Conservation (phyloP, 495 filamentous ascomycete species). For the Astrocystis sublimbata region DNA sequence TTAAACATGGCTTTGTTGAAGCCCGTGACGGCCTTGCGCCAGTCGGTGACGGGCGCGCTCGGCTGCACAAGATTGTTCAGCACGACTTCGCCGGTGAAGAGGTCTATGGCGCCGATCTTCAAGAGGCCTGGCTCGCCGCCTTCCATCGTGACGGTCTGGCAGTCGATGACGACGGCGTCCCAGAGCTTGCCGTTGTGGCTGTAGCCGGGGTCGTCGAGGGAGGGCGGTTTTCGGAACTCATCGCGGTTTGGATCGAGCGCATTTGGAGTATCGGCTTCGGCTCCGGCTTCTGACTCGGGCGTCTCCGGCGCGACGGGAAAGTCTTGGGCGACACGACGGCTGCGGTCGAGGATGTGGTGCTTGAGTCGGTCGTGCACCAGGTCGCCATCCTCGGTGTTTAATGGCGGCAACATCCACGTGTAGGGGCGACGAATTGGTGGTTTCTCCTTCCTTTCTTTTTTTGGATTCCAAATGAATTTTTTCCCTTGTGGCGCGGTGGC, state of each 20-base stretch:
- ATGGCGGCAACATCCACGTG: background rate
- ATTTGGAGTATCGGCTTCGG: background rate
- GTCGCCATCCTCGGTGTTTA: too few relatives aligned
- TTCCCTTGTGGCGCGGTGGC: background rate
- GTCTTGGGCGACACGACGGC: background rate
- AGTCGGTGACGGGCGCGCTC: conserved; percentile 38
- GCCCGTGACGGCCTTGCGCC: conserved; percentile 43
- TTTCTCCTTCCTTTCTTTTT: background rate
- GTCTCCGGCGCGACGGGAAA: background rate
- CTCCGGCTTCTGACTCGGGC: background rate
- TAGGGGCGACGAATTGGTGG: background rate
- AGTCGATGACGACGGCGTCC: conserved; percentile 43
- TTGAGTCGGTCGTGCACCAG: background rate
- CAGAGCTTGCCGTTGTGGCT: background rate
- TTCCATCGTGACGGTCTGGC: conserved; percentile 45
- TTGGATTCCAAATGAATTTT: too few relatives aligned
- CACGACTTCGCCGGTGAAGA: conserved; percentile 43
- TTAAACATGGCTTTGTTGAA: conserved; percentile 24
- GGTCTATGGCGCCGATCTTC: conserved; percentile 37
- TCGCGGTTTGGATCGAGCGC: background rate
- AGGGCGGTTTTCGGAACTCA: background rate
- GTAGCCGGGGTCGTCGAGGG: background rate
- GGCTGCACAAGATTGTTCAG: conserved; percentile 48
- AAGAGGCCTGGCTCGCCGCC: background rate
- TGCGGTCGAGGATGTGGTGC: background rate